Evolutionary conservation across 2,329 filamentous ascomycete genomes (phyloP).

Genomic region (Monosporascus ibericus): DNA sequence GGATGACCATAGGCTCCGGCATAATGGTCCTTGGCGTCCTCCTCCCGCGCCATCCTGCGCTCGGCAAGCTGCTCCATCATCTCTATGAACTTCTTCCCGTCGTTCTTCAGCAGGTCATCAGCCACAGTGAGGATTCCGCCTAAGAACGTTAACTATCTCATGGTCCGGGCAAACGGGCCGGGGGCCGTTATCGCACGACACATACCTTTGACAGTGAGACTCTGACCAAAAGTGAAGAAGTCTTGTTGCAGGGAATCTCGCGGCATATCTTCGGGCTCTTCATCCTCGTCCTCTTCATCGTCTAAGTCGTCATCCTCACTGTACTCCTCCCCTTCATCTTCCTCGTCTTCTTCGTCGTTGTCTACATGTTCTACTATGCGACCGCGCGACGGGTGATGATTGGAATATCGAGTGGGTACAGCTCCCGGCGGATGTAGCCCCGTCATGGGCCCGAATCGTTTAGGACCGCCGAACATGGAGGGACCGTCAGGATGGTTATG

Average conservation of each 20-base stretch:
- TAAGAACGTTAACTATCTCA: conserved; percentile 39
- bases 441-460: conserved; percentile 52
- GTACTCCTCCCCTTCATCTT: conserved; percentile 45
- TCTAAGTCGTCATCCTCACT: conserved; percentile 40
- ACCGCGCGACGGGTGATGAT: conserved; percentile 66
- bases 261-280: conserved; percentile 45
- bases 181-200: conserved; percentile 2
- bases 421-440: conserved; percentile 52
- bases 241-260: conserved; percentile 68
- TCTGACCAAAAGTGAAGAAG: conserved; percentile 97
- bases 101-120: conserved; percentile 96
- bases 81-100: conserved; percentile 98
- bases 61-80: conserved; percentile 99
- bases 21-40: conserved; percentile 69
- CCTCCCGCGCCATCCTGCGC: conserved; percentile 92
- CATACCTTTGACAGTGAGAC: conserved; percentile 84
- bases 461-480: conserved; percentile 62
- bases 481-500: conserved; percentile 62
- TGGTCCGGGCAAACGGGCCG: conserved; percentile 13
- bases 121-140: conserved; percentile 98
- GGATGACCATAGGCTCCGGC: conserved; percentile 51
- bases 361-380: conserved; percentile 65
- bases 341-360: conserved; percentile 49
- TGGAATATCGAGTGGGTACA: conserved; percentile 51
- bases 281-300: conserved; percentile 43